Conservation (phyloP, 257 asterid species). For the Striga asiatica region DNA sequence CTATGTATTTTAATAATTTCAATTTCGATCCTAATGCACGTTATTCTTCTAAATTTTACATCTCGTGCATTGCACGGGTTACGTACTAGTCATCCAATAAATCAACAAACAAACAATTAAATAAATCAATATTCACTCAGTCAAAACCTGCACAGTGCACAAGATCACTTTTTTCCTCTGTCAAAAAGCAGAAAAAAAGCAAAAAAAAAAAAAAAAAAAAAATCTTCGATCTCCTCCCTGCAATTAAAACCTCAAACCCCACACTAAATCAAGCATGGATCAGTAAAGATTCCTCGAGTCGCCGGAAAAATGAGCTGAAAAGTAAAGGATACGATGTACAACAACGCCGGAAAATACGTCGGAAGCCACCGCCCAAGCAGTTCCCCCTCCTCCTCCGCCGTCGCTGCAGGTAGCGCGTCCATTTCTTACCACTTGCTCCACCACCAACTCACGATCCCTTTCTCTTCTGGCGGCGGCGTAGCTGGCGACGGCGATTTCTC, state of each 20-base stretch:
- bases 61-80: too few species aligned
- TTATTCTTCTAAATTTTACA: too few species aligned
- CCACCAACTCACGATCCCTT: constrained; percentile 22
- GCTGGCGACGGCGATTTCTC: constrained; percentile 36
- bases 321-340: constrained; percentile 16
- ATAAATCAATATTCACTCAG: neutral
- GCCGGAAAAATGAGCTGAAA: neutral
- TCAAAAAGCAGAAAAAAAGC: neutral
- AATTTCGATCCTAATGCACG: too few species aligned
- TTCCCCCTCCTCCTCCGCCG: neutral
- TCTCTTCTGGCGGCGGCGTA: constrained; percentile 7
- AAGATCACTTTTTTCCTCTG: neutral
- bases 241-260: constrained; percentile 1
- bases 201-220: neutral
- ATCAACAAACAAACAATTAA: too few species aligned
- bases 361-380: constrained; percentile 9
- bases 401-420: constrained; percentile 13
- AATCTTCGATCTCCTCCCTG: neutral
- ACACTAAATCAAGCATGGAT: constrained; percentile 8
- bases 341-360: constrained; percentile 6
- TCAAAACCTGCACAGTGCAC: neutral
- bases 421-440: constrained; percentile 12
- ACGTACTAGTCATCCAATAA: too few species aligned
- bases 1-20: too few species aligned
- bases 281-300: neutral